Evolutionary conservation across 257 asterid genomes (phyloP), one percentile per base, ranked within the genome.

Genomic region (Gentiana dahurica): DNA sequence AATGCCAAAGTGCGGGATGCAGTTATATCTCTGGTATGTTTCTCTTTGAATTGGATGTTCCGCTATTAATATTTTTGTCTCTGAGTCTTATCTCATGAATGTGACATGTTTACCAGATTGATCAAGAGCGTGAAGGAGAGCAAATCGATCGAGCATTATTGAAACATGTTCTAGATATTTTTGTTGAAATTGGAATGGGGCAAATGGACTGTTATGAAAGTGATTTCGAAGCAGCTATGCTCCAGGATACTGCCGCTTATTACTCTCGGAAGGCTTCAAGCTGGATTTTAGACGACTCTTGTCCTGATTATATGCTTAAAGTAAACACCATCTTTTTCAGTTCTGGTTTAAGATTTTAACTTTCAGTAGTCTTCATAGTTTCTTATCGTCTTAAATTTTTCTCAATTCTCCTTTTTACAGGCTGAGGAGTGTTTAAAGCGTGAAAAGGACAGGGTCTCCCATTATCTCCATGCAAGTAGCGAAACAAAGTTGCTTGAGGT

Each of bases 101-200:
- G 57, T 13, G 32, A 51, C 6, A 55, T 56, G 63, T 59, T 61
- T 39, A 61, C 52, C 65, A 87, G 98, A 87, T 85, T 72, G 93
- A 91, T 70, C 96, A 85, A 77, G 98, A 92, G 83, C 87, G 98
- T 34, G 98, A 92, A 71, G 97, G 99, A 50, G 94, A 84, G 77
- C 97, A 85, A 71, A 92, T 92, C 65, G 97, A 92, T 60, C 79
- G 95, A 67, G 96, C 97, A 58, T 70, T 88, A 60, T 58, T 92
- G 64, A 92, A 92, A 79, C 88, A 89, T 76, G 89, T 92, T 38
- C 67, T 88, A 39, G 97, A 92, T 74, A 88, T 92, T 66, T 92
- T 89, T 73, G 96, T 92, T 65, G 97, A 92, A 74, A 89, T 92
- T 55, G 96, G 99, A 61, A 83, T 89, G 97, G 97, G 95, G 49